Conservation (phyloP, 768 basidiomycete genomes). For the Cytidiella melzeri region DNA sequence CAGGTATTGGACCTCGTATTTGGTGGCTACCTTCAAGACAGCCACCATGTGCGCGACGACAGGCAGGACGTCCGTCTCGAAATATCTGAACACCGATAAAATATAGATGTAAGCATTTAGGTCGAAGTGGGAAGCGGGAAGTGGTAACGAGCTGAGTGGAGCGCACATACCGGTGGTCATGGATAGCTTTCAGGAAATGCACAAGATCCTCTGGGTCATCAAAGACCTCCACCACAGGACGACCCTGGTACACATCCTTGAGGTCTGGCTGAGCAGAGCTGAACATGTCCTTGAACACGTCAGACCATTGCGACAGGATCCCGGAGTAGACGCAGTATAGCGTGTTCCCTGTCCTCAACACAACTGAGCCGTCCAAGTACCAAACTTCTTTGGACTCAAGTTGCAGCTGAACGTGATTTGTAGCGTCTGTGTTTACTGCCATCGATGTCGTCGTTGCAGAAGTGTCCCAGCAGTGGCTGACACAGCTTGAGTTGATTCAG, state of each 20-base stretch:
- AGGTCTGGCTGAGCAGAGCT: slow-evolving; percentile 15
- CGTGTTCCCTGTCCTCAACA: slow-evolving; percentile 17
- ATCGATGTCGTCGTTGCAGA: too few relatives aligned
- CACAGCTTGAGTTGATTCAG: too few relatives aligned
- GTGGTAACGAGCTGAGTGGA: too few relatives aligned
- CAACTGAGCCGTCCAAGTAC: slow-evolving; percentile 21
- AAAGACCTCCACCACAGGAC: slow-evolving; percentile 20
- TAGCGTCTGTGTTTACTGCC: too few relatives aligned
- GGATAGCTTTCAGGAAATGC: slow-evolving; percentile 12
- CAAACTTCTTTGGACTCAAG: too few relatives aligned
- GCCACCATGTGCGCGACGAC: neutral
- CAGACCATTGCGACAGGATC: slow-evolving; percentile 17
- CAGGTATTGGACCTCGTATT: slow-evolving; percentile 8
- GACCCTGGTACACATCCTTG: slow-evolving; percentile 19
- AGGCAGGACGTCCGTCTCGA: neutral
- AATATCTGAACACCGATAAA: too few relatives aligned
- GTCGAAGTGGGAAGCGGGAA: neutral
- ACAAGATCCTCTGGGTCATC: slow-evolving; percentile 16
- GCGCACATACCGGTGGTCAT: slow-evolving; percentile 11
- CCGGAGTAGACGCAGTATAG: slow-evolving; percentile 21
- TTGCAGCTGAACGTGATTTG: too few relatives aligned
- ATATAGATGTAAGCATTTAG: too few relatives aligned
- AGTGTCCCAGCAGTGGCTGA: too few relatives aligned
- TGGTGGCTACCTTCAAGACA: slow-evolving; percentile 6
- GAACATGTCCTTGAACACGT: slow-evolving; percentile 23